phyloP scores from a whole-genome alignment of 305 asterid species.

The Fraxinus xanthoxyloides region DNA sequence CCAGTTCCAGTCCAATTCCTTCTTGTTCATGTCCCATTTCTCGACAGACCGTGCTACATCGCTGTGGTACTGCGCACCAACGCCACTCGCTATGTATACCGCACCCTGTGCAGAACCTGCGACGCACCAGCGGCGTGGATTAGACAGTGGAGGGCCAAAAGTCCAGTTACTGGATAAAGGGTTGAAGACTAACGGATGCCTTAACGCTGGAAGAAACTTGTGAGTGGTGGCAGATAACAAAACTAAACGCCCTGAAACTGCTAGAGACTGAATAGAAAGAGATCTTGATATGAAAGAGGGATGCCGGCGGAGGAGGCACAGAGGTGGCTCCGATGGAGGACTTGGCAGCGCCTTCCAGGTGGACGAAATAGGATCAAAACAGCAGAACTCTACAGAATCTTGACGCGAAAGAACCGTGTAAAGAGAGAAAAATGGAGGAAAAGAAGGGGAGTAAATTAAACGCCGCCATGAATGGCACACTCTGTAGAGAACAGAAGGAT shows the following conservation, averaged over 20 bases:
- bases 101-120: slow-evolving; percentile 34
- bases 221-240: slow-evolving; percentile 53
- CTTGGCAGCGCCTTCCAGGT: slow-evolving; percentile 51
- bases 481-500: slow-evolving; percentile 46
- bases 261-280: slow-evolving; percentile 55
- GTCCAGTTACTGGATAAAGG: slow-evolving; percentile 49
- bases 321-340: slow-evolving; percentile 45
- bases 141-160: slow-evolving; percentile 50
- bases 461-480: slow-evolving; percentile 72
- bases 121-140: slow-evolving; percentile 72
- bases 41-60: slow-evolving; percentile 65
- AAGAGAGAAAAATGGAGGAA: slow-evolving; percentile 57
- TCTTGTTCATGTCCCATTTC: slow-evolving; percentile 55
- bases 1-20: slow-evolving; percentile 49
- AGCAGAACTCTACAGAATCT: slow-evolving; percentile 38
- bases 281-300: slow-evolving; percentile 61
- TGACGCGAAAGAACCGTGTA: slow-evolving; percentile 45
- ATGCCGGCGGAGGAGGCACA: slow-evolving; percentile 46
- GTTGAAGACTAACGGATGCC: slow-evolving; percentile 51
- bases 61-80: slow-evolving; percentile 36
- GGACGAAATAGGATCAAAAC: slow-evolving; percentile 57
- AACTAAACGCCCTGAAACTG: slow-evolving; percentile 34
- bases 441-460: slow-evolving; percentile 48
- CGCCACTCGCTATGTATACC: slow-evolving; percentile 61
- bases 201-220: slow-evolving; percentile 52